A percentile compares a stretch with the other conserved stretches of the same genome.
phyloP scores from a whole-genome alignment of 805 yeast species.

The Hanseniaspora pseudoguilliermondii region DNA sequence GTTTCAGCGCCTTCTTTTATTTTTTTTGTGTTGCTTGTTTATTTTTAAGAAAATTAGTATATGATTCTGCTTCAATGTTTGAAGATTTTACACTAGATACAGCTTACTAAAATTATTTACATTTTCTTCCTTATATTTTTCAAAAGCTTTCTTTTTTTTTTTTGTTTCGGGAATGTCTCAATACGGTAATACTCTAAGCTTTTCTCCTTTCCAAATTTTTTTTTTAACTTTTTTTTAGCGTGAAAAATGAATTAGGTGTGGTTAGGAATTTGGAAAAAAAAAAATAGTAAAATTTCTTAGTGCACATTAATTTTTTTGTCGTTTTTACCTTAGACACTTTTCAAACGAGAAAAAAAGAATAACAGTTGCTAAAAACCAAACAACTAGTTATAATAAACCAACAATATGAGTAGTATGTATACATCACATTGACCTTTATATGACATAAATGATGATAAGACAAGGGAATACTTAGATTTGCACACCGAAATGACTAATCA shows the following conservation, averaged over 20 bases:
- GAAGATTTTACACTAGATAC: too few species aligned
- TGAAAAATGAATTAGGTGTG: too few species aligned
- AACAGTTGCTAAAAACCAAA: neutral
- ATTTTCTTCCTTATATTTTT: neutral
- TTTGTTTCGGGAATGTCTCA: neutral
- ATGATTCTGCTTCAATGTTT: too few species aligned
- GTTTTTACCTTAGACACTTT: neutral
- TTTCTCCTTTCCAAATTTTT: too few species aligned
- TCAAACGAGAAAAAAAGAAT: neutral
- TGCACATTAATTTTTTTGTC: neutral
- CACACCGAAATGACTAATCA: neutral
- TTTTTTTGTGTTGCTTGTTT: too few species aligned
- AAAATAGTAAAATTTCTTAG: neutral
- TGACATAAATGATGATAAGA: neutral
- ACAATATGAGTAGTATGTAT: constrained; percentile 13
- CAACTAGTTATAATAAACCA: constrained; percentile 12
- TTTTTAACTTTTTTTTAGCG: too few species aligned
- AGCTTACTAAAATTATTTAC: neutral
- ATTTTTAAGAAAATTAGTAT: too few species aligned
- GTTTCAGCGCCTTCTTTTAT: too few species aligned
- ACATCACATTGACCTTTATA: neutral
- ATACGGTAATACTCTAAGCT: neutral
- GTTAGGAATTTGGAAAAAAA: neutral
- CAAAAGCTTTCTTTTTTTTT: neutral
- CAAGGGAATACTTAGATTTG: neutral